phyloP scores from a whole-genome alignment of 805 yeast species.

The Millerozyma miso region DNA sequence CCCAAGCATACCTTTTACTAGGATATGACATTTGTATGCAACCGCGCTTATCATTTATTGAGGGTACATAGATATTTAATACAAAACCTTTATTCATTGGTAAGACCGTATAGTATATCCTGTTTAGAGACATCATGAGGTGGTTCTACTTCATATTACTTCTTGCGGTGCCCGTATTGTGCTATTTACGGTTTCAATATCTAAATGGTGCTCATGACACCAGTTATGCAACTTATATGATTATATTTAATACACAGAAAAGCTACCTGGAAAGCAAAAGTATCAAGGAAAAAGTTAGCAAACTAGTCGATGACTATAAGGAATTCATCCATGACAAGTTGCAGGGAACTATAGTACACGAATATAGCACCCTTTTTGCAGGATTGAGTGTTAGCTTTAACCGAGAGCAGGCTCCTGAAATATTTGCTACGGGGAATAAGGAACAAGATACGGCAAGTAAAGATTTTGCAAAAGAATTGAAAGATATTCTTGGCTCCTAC shows the following conservation, averaged over 20 bases:
- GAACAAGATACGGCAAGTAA: background rate
- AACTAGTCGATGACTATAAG: constrained; percentile 3
- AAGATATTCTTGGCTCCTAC: background rate
- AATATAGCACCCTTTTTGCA: constrained; percentile 4
- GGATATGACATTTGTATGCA: no score
- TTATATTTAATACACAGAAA: background rate
- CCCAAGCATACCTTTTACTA: no score
- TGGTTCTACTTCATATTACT: background rate
- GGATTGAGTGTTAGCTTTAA: constrained; percentile 5
- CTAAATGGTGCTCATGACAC: background rate
- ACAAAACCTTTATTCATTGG: background rate
- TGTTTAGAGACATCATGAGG: background rate
- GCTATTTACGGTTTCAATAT: background rate
- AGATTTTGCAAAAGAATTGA: background rate
- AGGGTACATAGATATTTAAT: background rate
- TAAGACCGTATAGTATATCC: no score
- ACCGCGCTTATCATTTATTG: background rate
- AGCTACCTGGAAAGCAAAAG: background rate
- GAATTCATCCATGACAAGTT: background rate
- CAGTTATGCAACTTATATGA: background rate
- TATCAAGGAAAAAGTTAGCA: background rate
- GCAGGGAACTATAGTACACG: constrained; percentile 3
- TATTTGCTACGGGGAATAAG: background rate
- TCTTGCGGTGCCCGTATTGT: background rate
- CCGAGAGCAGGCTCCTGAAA: background rate